Base-by-base conservation (phyloP, 148 eudicot species). In the Gaultheria prostrata region DNA sequence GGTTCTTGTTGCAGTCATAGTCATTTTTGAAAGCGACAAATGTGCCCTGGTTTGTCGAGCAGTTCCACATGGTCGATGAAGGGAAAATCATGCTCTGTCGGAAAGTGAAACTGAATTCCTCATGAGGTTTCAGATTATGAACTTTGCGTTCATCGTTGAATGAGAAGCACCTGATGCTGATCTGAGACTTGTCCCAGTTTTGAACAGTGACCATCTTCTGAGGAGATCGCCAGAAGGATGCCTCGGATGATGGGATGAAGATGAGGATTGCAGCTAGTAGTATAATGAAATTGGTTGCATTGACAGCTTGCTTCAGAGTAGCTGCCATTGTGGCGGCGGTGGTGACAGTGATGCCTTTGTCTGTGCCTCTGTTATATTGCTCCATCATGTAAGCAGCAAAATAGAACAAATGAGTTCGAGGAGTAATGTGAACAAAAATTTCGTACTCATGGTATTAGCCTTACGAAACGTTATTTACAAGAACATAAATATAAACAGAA, bases 1-100 rank as follows among this genome's bases (percentile, higher is more conserved):
- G 54, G 10, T 76, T 76, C 79, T 48, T 49, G 57, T 76, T 76
- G 79, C 54, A 76, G 39, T 76, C 57, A 15, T 49, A 48, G 8
- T 49, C 57, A 26, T 76, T 18, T 15, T 14, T 48, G 59, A 76
- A 76, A 49, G 35, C 59, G 7, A 7, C 13, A 12, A 50, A 26
- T 24, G 79, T 39, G 26, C 77, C 77, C 45, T 73, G 26, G 46
- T 20, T 8, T 21, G 77, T 73, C 26, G 51, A 73, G 77, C 77
- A 73, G 77, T 73, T 73, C 77, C 77, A 73, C 77, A 71, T 71
- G 18, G 78, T 48, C 11, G 78, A n/a, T n/a, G 32, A 76, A n/a
- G 78, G 78, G 78, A 76, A 76, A 76, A 76, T 46, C 17, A 10
- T 0, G 32, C 54, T 76, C 54, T 76, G 78, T 35, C 32, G 56